phyloP scores from a whole-genome alignment of 139 green algal genomes.

The Micractinium conductrix region DNA sequence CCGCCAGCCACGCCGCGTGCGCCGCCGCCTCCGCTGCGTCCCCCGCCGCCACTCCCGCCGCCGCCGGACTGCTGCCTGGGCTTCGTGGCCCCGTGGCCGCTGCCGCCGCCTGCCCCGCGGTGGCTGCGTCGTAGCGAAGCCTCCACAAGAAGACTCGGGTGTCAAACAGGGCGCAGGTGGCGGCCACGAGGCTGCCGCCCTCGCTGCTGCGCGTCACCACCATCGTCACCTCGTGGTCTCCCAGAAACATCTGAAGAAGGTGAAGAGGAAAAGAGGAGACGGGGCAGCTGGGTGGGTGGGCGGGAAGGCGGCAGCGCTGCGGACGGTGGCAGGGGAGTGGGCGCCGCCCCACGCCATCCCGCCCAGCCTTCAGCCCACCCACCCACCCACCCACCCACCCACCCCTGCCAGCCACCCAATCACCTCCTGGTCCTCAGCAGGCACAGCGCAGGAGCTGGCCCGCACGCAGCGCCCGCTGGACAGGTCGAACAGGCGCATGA shows the following conservation, averaged over 20 bases:
- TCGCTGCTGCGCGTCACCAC: slow-evolving; percentile 29
- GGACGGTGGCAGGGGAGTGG: not conserved
- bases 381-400: not conserved
- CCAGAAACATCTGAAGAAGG: slow-evolving; percentile 11
- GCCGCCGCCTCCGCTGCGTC: not conserved
- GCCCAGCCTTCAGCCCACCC: not conserved
- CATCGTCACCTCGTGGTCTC: slow-evolving; percentile 20
- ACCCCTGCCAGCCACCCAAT: not conserved
- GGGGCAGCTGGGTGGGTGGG: no score
- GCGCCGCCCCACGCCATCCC: not conserved
- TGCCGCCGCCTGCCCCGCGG: not conserved
- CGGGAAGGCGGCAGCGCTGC: not conserved
- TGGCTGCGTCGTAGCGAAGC: slow-evolving; percentile 18
- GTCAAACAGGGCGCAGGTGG: slow-evolving; percentile 35
- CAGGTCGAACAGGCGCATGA: slow-evolving; percentile 36
- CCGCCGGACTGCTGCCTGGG: not conserved
- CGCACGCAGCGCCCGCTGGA: slow-evolving; percentile 29
- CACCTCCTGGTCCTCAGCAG: not conserved
- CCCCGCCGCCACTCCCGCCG: not conserved
- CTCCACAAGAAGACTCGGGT: slow-evolving; percentile 39
- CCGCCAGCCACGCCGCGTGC: not conserved
- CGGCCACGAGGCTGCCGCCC: slow-evolving; percentile 22
- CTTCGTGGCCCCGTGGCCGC: not conserved
- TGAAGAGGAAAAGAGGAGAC: no score
- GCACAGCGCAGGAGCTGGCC: not conserved